A percentile compares a stretch with the other conserved stretches of the same genome.
phyloP scores from a whole-genome alignment of 148 eudicot genomes.

The Rhododendron williamsianum region DNA sequence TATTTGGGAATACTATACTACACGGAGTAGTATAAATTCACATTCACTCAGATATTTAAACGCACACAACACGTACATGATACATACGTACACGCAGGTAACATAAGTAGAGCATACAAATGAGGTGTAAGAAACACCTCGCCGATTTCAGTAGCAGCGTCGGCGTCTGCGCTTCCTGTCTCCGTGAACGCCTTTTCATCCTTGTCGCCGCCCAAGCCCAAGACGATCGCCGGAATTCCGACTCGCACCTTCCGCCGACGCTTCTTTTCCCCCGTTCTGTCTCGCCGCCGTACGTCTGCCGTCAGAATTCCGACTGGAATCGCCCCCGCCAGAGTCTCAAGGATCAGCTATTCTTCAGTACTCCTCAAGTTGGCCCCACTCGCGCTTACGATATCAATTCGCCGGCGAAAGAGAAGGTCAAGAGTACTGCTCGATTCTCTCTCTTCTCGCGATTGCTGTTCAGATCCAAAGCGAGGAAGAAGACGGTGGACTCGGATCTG shows the following conservation, averaged over 20 bases:
- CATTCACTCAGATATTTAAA: background rate
- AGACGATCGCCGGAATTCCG: slow-evolving; percentile 26
- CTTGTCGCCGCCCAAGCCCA: slow-evolving; percentile 26
- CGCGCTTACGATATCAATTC: background rate
- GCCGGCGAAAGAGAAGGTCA: slow-evolving; percentile 12
- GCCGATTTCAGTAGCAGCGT: slow-evolving; percentile 46
- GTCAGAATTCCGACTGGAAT: slow-evolving; percentile 43
- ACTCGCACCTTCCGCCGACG: slow-evolving; percentile 21
- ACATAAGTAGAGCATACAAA: slow-evolving; percentile 8
- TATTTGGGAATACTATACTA: too few species aligned
- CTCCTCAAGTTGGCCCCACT: slow-evolving; percentile 48
- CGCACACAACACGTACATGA: background rate
- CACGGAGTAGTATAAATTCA: too few species aligned
- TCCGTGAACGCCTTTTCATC: slow-evolving; percentile 49
- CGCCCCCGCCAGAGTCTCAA: slow-evolving; percentile 15
- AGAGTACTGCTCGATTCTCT: slow-evolving; percentile 14
- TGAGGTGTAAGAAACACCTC: slow-evolving; percentile 78
- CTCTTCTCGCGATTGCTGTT: slow-evolving; percentile 32
- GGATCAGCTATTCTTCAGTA: slow-evolving; percentile 39
- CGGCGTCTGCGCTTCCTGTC: slow-evolving; percentile 85
- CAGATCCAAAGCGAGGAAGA: slow-evolving; percentile 51
- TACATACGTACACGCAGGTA: background rate
- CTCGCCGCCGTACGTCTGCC: slow-evolving; percentile 47
- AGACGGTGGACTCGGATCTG: slow-evolving; percentile 11
- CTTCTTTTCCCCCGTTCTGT: slow-evolving; percentile 62